Evolutionary conservation across 73 alveolate genomes (phyloP).

Genomic region (Symbiodinium natans): DNA sequence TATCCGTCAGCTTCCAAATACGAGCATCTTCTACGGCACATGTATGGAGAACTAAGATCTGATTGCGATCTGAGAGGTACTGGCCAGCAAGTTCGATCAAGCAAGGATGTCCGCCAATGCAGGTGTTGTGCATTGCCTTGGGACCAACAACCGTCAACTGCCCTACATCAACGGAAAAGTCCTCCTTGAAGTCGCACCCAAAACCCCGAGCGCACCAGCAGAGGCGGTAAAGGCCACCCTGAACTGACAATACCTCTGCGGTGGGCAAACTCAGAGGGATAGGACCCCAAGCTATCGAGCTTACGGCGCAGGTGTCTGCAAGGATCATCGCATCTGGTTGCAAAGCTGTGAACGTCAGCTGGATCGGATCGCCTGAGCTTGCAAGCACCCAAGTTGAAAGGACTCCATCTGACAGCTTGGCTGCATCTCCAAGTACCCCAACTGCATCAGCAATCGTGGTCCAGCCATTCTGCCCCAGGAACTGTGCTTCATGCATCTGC

Average conservation of each 20-base stretch:
- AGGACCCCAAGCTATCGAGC: slow-evolving; percentile 13
- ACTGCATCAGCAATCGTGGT: background rate
- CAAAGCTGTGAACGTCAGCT: background rate
- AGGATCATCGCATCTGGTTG: background rate
- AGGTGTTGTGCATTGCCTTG: background rate
- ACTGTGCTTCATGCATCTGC: background rate
- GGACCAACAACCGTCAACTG: slow-evolving; percentile 11
- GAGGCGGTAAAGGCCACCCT: background rate
- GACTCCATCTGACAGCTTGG: background rate
- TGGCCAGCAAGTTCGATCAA: background rate
- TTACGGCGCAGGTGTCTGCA: background rate
- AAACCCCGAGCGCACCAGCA: slow-evolving; percentile 20
- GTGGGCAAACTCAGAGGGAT: background rate
- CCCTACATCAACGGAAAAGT: background rate
- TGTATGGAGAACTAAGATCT: background rate
- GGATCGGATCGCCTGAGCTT: background rate
- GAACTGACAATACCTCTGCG: background rate
- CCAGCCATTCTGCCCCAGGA: background rate
- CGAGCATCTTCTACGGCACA: background rate
- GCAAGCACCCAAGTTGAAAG: background rate
- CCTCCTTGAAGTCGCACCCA: background rate
- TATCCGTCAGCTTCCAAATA: background rate
- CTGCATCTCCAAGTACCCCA: background rate
- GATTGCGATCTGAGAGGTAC: background rate
- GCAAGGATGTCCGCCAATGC: background rate